These are phyloP conservation scores for Craspedostauros australis DNA, from an alignment of 108 stramenopile genomes.

Conservation along the genomic window DNA sequence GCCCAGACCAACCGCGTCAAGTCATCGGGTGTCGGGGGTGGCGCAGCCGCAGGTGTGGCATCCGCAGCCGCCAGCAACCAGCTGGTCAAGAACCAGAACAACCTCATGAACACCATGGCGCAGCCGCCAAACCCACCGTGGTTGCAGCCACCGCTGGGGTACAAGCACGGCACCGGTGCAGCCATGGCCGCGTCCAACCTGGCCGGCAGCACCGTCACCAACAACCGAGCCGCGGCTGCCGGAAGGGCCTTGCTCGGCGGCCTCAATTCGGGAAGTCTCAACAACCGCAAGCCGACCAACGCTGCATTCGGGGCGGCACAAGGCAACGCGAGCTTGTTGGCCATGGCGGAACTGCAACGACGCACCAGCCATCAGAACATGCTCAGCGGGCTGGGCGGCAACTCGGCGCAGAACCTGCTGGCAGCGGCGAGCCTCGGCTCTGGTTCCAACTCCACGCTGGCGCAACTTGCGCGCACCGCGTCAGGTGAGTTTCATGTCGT, in stretches of 20 bases:
- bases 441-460: slow-evolving; percentile 31
- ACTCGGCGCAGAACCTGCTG: slow-evolving; percentile 30
- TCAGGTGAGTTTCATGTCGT: slow-evolving; percentile 26
- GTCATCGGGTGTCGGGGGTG: slow-evolving; percentile 28
- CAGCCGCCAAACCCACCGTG: slow-evolving; percentile 39
- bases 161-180: slow-evolving; percentile 43
- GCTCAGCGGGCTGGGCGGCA: slow-evolving; percentile 6
- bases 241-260: slow-evolving; percentile 61
- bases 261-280: slow-evolving; percentile 2
- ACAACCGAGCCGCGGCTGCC: slow-evolving; percentile 57
- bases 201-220: slow-evolving; percentile 22
- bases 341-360: slow-evolving; percentile 43
- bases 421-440: slow-evolving; percentile 11
- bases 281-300: not conserved
- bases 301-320: not conserved
- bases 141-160: slow-evolving; percentile 48
- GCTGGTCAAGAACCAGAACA: not conserved
- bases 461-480: slow-evolving; percentile 69
- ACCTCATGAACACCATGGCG: not conserved
- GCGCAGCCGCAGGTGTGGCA: not conserved
- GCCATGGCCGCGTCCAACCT: slow-evolving; percentile 32
- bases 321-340: slow-evolving; percentile 31
- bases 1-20: slow-evolving; percentile 92
- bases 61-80: not conserved
- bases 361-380: slow-evolving; percentile 31